Base-by-base conservation (phyloP, 164 flowering plant species). In the Nymphaea colorata region DNA sequence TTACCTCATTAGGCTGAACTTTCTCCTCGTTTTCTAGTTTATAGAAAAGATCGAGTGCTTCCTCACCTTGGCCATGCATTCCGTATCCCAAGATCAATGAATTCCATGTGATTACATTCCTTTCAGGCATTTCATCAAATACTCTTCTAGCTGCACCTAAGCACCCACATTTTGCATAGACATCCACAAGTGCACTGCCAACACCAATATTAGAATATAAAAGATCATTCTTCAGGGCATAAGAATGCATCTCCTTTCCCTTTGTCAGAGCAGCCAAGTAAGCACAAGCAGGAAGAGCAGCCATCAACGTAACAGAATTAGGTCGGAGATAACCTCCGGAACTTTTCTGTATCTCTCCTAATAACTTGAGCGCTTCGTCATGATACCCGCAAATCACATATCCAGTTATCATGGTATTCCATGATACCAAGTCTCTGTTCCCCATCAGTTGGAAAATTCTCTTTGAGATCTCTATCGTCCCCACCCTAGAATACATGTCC, bases 351-450 rank as follows among this genome's bases (percentile, higher is more conserved):
- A 90, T 90, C 67, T 81, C 74, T n/a, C 68, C 74, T 43, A 91
- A 68, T 72, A 89, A 60, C 51, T 57, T 60, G 42, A 91, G 75
- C 43, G 96, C 97, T 51, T 81, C 80, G 51, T 74, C 78, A 68
- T 82, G 81, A 64, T 43, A 70, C 8, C 83, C 88, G 67, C 78
- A 79, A 57, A 83, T 67, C 64, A 83, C 86, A 72, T 76, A 89
- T 36, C 86, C 91, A 4, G 89, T 88, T 66, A 90, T 85, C 85
- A 87, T 83, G 45, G 97, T 88, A 76, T 90, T 90, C 92, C 92
- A 90, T 4, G 92, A 83, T 17, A 90, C 90, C 41, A 78, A 63
- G 76, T 90, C 97, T 76, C 73, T 79, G 45, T 47, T 71, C 64
- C 76, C 82, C 90, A 87, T 86, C 43, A 65, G 67, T 36, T 79